These are phyloP conservation scores for Fusarium gaditjirri DNA, from an alignment of 2,329 filamentous ascomycete species.

Conservation along the genomic window DNA sequence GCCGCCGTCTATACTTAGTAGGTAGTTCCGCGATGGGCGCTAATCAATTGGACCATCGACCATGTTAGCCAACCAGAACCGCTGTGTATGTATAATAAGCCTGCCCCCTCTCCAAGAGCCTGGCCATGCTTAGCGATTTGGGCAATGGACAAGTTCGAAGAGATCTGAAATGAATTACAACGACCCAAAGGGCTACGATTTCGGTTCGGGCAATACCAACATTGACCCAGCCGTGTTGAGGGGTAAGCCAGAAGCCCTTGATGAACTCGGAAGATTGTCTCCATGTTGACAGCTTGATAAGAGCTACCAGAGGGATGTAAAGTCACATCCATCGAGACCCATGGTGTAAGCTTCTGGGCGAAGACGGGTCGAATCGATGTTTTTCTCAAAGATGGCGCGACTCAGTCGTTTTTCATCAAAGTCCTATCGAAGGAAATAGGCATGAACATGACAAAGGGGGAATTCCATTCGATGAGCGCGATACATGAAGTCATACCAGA, in stretches of 20 bases:
- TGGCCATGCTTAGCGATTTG: no score
- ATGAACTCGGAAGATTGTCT: neutral
- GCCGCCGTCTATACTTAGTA: no score
- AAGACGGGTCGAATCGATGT: neutral
- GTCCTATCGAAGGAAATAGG: neutral
- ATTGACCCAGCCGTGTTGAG: neutral
- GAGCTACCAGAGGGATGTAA: neutral
- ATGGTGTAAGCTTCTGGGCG: neutral
- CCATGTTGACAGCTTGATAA: neutral
- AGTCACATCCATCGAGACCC: accelerated
- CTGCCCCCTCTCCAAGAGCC: no score
- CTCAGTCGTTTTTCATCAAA: neutral
- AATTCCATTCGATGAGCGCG: neutral
- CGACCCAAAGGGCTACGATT: no score
- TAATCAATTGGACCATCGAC: no score
- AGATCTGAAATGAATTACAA: no score
- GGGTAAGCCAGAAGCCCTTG: neutral
- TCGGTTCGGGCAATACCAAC: no score
- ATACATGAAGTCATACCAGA: neutral
- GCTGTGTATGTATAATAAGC: no score
- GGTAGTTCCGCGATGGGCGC: no score
- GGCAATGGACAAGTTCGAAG: no score
- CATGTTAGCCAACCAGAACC: no score
- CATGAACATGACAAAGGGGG: neutral
- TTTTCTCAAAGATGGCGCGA: accelerated